A percentile compares a stretch with the other conserved stretches of the same genome.
phyloP scores from a whole-genome alignment of 768 basidiomycete species.

The Trametes villosa region DNA sequence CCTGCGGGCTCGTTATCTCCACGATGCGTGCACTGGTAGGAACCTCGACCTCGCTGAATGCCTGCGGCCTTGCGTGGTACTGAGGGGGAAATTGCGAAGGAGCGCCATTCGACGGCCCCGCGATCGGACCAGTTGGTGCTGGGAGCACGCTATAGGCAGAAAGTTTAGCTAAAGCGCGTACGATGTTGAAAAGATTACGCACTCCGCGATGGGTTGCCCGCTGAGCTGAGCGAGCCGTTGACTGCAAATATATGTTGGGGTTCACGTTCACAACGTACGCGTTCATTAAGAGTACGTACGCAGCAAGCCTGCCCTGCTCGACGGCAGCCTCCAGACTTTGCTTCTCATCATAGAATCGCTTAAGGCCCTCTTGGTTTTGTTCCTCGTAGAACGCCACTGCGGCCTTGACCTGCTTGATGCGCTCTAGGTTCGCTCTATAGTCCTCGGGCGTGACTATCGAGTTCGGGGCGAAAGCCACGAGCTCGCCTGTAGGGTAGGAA shows the following conservation, averaged over 20 bases:
- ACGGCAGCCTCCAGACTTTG: constrained; percentile 42
- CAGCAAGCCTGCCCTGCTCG: constrained; percentile 50
- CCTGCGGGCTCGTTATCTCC: constrained; percentile 25
- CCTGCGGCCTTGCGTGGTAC: background rate
- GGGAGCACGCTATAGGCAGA: background rate
- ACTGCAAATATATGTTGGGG: background rate
- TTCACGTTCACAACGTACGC: background rate
- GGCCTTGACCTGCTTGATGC: constrained; percentile 39
- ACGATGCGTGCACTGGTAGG: constrained; percentile 42
- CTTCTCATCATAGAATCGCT: constrained; percentile 36
- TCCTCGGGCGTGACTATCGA: constrained; percentile 30
- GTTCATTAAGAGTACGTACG: constrained; percentile 35
- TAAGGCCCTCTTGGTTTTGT: constrained; percentile 47
- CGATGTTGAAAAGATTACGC: background rate
- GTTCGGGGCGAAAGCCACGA: constrained; percentile 6
- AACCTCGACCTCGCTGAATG: background rate
- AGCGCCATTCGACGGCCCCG: background rate
- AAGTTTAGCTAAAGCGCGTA: background rate
- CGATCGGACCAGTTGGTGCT: background rate
- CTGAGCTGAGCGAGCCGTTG: constrained; percentile 10
- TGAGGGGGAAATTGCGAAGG: background rate
- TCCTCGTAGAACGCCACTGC: constrained; percentile 39
- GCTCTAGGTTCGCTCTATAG: constrained; percentile 36
- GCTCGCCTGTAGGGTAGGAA: background rate
- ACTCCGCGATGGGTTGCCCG: background rate